Base-by-base conservation (phyloP, 2,329 filamentous ascomycete species). In the Cordyceps farinosa region DNA sequence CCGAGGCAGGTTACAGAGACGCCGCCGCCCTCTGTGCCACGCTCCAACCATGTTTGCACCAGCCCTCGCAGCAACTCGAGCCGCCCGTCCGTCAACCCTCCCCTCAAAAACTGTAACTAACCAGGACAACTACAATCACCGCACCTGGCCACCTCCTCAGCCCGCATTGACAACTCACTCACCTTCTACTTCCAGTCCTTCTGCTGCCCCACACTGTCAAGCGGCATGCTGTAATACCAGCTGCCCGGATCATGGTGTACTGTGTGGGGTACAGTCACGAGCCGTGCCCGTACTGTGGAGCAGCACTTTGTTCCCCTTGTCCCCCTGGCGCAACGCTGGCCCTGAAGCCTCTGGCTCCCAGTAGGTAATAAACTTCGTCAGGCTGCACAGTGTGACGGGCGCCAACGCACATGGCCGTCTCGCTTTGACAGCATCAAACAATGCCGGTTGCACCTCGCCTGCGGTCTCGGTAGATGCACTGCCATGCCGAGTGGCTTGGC, bases 351-450 rank as follows among this genome's bases (percentile, higher is more conserved):
- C 22, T 22, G 22, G 22, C 22, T 22, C 22, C 22, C 22, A 22
- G 9, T 17, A n/a, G n/a, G n/a, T n/a, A 22, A 13, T 22, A 27
- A 54, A 54, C 36, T n/a, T 7, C 34, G 22, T 34, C 17, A 30
- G 34, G 51, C 34, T 15, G 34, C 56, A 59, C 56, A 59, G 56
- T 61, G 58, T 29, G 47, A 32, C 36, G 10, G 22, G 27, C 11
- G 17, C 48, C 32, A 53, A 13, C n/a, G 48, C 32, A 30, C 38
- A n/a, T 29, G n/a, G 32, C 27, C 36, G 36, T 29, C 44, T 61
- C 38, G 48, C 48, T 61, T 53, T 53, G 58, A 61, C 29, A 40
- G 29, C 48, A 48, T 52, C 58, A 61, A 61, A 53, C 48, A 34
- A 42, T 40, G 22, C 48, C 17, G 27, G 58, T 61, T 29, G 17